Base-by-base conservation (phyloP, 306 rosid species). In the Datisca glomerata region DNA sequence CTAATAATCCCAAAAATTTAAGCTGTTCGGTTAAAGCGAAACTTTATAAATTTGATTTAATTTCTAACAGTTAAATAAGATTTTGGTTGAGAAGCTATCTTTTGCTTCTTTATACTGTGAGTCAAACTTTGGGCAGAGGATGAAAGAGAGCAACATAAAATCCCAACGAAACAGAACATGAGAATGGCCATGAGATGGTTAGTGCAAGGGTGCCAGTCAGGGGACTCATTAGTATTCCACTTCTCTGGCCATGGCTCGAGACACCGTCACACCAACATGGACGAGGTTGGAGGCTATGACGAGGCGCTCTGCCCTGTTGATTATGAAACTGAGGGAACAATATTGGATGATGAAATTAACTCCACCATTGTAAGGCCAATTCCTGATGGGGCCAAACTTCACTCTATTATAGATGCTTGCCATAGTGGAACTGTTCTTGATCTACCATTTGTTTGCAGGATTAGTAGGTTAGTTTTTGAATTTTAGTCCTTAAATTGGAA, bases 221-320 rank as follows among this genome's bases (percentile, higher is more conserved):
- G 76, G 24, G 76, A 73, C 18, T 73, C 80, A 2, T 41, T 73
- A 63, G 70, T 68, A 20, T 64, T 73, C 54, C 76, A 73, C 21
- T 73, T 41, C 52, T 68, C 80, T 2, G 76, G 76, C 18, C 76
- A 73, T 53, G 76, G 80, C 11, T 56, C 61, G n/a, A 72, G 64
- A 55, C 57, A 60, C 52, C 34, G 56, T 50, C 53, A 73, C 72
- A 34, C 20, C 57, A 56, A 34, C 4, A 72, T 72, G 3, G 76
- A 73, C 8, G 76, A 73, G 63, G 53, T 68, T 17, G 76, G 64
- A 2, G 80, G 80, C 7, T 73, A 24, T 24, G 76, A 73, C 12
- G 76, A 73, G 23, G 60, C 72, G 3, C 66, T 72, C 32, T 63
- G 71, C 12, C 79, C 79, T 24, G 1, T 58, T 8, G 75, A 72